Conservation (phyloP, 805 yeast species). For the Hemisphaericaspora nanyangensis region DNA sequence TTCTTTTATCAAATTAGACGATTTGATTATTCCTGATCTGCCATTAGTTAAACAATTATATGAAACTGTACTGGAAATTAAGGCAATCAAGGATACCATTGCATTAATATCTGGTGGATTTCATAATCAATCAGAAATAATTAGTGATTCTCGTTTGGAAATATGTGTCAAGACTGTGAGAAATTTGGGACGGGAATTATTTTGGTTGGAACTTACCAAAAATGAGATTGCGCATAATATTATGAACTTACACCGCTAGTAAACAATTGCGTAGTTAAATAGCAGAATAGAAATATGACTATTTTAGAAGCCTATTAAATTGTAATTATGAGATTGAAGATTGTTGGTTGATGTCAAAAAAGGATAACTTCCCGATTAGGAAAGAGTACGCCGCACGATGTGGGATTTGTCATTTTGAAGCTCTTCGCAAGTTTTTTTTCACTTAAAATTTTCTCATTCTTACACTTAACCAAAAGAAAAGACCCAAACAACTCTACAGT, state of each 20-base stretch:
- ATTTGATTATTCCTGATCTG: conserved; percentile 38
- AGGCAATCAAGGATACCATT: conserved; percentile 67
- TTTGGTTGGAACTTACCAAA: conserved; percentile 38
- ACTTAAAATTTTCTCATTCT: conserved; percentile 6
- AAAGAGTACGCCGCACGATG: conserved; percentile 25
- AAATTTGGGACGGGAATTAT: conserved; percentile 35
- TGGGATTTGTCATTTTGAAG: conserved; percentile 3
- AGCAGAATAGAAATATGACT: too few species aligned
- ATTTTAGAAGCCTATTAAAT: too few species aligned
- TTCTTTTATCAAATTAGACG: conserved; percentile 23
- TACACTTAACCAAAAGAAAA: background rate
- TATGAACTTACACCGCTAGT: conserved; percentile 13
- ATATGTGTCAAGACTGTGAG: conserved; percentile 32
- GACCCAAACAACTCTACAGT: too few species aligned
- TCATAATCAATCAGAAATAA: conserved; percentile 26
- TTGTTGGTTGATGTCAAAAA: too few species aligned
- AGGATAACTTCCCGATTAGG: background rate
- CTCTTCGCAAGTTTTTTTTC: conserved; percentile 1
- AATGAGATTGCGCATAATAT: conserved; percentile 24
- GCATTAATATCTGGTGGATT: conserved; percentile 54
- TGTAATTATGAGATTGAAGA: too few species aligned
- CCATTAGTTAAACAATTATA: conserved; percentile 55
- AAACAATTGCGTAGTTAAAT: too few species aligned
- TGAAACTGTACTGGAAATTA: conserved; percentile 58
- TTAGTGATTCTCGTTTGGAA: conserved; percentile 31